phyloP scores from a whole-genome alignment of 768 basidiomycete genomes.

The Leccinum imitatum region DNA sequence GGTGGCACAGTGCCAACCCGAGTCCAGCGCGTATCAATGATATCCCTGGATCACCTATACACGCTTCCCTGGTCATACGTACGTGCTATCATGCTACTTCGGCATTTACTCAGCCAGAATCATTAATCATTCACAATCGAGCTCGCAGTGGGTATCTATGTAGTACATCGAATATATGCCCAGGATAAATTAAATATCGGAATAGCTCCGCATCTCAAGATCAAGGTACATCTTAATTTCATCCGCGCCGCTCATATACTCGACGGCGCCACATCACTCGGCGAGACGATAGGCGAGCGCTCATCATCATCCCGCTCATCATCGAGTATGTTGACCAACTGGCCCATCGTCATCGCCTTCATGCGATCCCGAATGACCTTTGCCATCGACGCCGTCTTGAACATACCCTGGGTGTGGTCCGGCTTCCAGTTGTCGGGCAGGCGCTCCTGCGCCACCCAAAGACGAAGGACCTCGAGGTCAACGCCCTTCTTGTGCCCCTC shows the following conservation, averaged over 20 bases:
- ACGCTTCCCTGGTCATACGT: not conserved
- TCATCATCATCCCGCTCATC: slow-evolving; percentile 15
- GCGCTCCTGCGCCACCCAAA: slow-evolving; percentile 55
- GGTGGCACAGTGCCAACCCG: too few species aligned
- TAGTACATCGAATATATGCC: not conserved
- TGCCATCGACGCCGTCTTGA: slow-evolving; percentile 25
- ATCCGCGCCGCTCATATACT: not conserved
- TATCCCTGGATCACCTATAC: too few species aligned
- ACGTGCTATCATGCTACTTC: not conserved
- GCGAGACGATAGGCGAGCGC: not conserved
- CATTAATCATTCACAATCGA: not conserved
- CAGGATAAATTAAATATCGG: not conserved
- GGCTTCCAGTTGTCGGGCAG: slow-evolving; percentile 44
- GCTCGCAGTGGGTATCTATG: not conserved
- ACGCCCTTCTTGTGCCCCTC: slow-evolving; percentile 41
- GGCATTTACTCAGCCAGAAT: not conserved
- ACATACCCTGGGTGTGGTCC: slow-evolving; percentile 33
- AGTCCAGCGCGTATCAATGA: too few species aligned
- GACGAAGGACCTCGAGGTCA: slow-evolving; percentile 45
- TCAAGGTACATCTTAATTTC: not conserved
- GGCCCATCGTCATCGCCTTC: slow-evolving; percentile 18
- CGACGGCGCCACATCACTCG: not conserved
- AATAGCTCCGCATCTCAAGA: not conserved
- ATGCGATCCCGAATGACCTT: slow-evolving; percentile 30
- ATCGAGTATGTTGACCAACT: slow-evolving; percentile 22